Base-by-base conservation (phyloP, 2,329 filamentous ascomycete genomes). In the Neopestalotiopsis sp. region DNA sequence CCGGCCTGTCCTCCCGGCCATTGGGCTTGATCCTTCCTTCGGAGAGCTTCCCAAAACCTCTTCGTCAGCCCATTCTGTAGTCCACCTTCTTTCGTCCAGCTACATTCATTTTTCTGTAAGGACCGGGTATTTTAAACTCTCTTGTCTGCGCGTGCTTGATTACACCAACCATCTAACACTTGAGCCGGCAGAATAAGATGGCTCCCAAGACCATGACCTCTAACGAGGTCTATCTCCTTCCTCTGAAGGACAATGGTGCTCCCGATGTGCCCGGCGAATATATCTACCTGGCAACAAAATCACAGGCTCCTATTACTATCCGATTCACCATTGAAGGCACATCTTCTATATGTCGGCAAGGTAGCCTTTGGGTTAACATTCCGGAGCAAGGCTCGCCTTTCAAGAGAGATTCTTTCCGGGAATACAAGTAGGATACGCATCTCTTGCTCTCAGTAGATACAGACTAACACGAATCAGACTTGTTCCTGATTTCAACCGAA, bases 361-460 rank as follows among this genome's bases (percentile, higher is more conserved):
- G 97, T 69, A 98, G 93, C 78, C 86, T 99, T 71, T 99, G 96
- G 95, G 92, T 97, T 77, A 99, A 99, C 80, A 93, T 98, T 70
- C 96, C 96, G 7, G 88, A 91, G 70, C 86, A 91, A 75, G 94
- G 91, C 69, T 84, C 89, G 64, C 83, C 90, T 58, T 99, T 98
- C 78, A 88, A 90, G 72, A 91, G 96, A 74, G 87, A 92, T 76
- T 87, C 88, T 42, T 99, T 97, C 80, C 90, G 90, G 75, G 92
- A 97, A 82, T 97, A 92, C 88, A 95, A 94, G 95, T 98, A 86
- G 9, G 65, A 60, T 28, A 14, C 6, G 17, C 6, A 3, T 28
- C 24, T 28, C 10, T 30, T 14, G 7, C 45, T n/a, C 34, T 12
- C 7, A 13, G 4, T 45, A 14, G 32, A 30, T 1, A 56, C 17